Evolutionary conservation across 352 stramenopile genomes (phyloP), one percentile per base, ranked within the genome.

Genomic region (Phytophthora agathidicida): DNA sequence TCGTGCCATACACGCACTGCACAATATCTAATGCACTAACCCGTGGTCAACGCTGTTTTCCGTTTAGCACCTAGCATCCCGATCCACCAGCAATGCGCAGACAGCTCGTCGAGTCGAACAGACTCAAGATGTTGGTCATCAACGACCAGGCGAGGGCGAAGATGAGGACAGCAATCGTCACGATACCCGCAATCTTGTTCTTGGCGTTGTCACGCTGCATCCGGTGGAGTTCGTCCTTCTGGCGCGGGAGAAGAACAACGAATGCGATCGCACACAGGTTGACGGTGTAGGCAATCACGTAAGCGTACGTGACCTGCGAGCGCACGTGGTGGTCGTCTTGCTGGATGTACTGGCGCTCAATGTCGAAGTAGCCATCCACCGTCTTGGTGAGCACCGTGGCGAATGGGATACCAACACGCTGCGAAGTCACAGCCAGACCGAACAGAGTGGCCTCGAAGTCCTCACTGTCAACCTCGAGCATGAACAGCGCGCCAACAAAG

Each of bases 51-150:
- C 28, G 28, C 37, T 30, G 38, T 44, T 26, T 33, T 36, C 26
- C 19, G 3, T 7, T 8, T 11, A 35, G n/a, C 4, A 46, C 45
- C 27, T 70, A 65, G 32, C 60, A 71, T 52, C 60, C 60, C n/a
- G 54, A 65, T 10, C 61, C 61, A 35, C 55, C 77, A 10, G 75
- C 73, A 53, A 86, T 86, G 33, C 73, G 71, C 31, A 86, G 50
- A 41, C 76, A 86, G 46, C 64, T 73, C 22, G 78, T 91, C 17
- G 67, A 77, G 16, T 76, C 63, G 27, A 71, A 86, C 22, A 88
- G 51, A 46, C 68, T 82, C 20, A 90, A 28, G 52, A 89, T 65
- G 69, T 89, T 88, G 32, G 75, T 88, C 71, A 81, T 86, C 38
- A 88, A 20, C 19, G 73, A 75, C 75, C 76, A 88, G 23, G 47